Base-by-base conservation (phyloP, 768 basidiomycete species). In the Boletus rex-veris region DNA sequence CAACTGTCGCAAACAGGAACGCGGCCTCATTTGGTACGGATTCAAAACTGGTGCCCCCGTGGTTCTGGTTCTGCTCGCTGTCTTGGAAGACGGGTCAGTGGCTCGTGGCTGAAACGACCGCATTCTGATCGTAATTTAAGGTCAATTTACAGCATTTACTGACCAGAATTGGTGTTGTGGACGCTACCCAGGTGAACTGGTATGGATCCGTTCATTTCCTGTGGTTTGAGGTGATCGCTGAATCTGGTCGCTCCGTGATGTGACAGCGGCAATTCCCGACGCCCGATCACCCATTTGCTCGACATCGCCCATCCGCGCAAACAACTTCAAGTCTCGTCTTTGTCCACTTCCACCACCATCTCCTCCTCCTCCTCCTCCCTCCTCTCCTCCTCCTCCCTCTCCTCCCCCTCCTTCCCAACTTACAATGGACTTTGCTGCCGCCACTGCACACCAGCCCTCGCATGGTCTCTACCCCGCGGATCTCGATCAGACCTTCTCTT, bases 401-500 rank as follows among this genome's bases (percentile, higher is more conserved):
- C 71, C 63, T 68, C 75, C 53, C 51, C 68, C 45, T 18, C 19
- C 48, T 35, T 74, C 77, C 1, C 73, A 74, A 71, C 80, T 78
- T 7, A 12, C 5, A 43, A 75, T 88, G 68, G 85, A 88, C 69
- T 85, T 81, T 55, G 65, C 68, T 31, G 46, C 73, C 31, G 50
- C 70, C 52, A 69, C 42, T 44, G 69, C 53, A 1, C 64, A 64
- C 44, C 83, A 80, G 56, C 12, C 67, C 16, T 49, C 68, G 2
- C 68, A 71, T 38, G 72, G 62, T 58, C 71, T 82, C 59, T 86
- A 85, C 71, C 58, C 73, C 53, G 69, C 72, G 55, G 84, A 87
- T 73, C 72, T 85, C 63, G 83, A 87, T 68, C 76, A 77, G 48
- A 64, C 79, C 57, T 80, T 81, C 70, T 71, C 65, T 75, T 79